Evolutionary conservation across 768 basidiomycete genomes (phyloP).

Genomic region (Hypholoma fasciculare): DNA sequence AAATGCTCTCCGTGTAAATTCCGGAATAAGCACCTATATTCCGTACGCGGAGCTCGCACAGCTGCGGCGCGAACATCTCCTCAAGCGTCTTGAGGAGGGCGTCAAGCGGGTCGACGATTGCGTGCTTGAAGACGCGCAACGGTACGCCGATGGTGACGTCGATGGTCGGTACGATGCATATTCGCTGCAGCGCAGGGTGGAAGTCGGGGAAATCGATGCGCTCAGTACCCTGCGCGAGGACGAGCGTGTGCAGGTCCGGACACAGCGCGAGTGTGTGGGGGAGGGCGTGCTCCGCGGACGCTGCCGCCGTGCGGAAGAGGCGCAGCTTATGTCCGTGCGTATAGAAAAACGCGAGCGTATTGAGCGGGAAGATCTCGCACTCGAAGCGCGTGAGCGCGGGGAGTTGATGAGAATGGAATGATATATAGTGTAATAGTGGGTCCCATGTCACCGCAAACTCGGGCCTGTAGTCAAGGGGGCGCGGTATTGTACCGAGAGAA

Average conservation of each 20-base stretch:
- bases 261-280: slow-evolving; percentile 36
- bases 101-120: slow-evolving; percentile 42
- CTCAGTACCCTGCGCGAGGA: slow-evolving; percentile 33
- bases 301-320: slow-evolving; percentile 36
- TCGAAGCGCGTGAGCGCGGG: slow-evolving; percentile 43
- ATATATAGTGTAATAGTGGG: slow-evolving; percentile 36
- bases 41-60: slow-evolving; percentile 38
- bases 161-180: slow-evolving; percentile 42
- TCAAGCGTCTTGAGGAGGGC: slow-evolving; percentile 38
- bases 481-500: slow-evolving; percentile 38
- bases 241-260: slow-evolving; percentile 41
- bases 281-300: slow-evolving; percentile 27
- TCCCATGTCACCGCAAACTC: slow-evolving; percentile 34
- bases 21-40: slow-evolving; percentile 35
- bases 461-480: slow-evolving; percentile 15
- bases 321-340: slow-evolving; percentile 43
- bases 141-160: slow-evolving; percentile 39
- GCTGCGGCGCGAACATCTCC: slow-evolving; percentile 27
- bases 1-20: slow-evolving; percentile 18
- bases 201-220: slow-evolving; percentile 27
- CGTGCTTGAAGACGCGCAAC: slow-evolving; percentile 32
- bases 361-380: slow-evolving; percentile 36
- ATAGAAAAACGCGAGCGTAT: slow-evolving; percentile 33
- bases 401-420: slow-evolving; percentile 31
- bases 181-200: slow-evolving; percentile 40